Base-by-base conservation (phyloP, 495 filamentous ascomycete species). In the Thermothielavioides terrestris region DNA sequence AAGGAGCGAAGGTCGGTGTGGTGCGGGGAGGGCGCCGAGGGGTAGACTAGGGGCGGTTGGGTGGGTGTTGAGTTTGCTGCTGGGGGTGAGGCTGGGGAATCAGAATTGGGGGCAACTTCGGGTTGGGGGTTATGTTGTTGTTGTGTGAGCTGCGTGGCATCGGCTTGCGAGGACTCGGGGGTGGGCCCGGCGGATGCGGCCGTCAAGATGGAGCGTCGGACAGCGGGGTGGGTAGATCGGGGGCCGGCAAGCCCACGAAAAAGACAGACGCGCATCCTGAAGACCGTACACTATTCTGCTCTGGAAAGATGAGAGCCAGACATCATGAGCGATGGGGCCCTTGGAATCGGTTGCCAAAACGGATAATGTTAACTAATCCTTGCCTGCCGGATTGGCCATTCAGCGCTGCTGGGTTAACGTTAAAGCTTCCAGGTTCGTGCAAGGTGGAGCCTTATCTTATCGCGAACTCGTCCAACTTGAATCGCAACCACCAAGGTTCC, bases 1-100 rank as follows among this genome's bases (percentile, higher is more conserved):
- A 92, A 96, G 14, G 84, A 79, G 4, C 71, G 56, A 12, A 90
- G 75, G 66, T 83, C 75, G 60, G 78, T 62, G 67, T 95, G 88
- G 49, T 77, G 66, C 49, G 66, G 58, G 47, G 72, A 72, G 26
- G 69, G 64, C 27, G 66, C 45, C 2, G 59, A 71, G 49, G 66
- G 78, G 55, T 69, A 74, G 51, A 56, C 68, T 57, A 65, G 68
- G 42, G 30, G 12, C 12, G 37, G 34, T 31, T 17, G 17, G 25
- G 25, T 12, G 43, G 50, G 35, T 42, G 10, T 2, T 18, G 32
- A 17, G 11, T 44, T 15, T 20, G 46, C 10, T n/a, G 31, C 9
- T 22, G 49, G 15, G 34, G 14, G 25, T 31, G 23, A 4, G 37
- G 18, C 21, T 1, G 18, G 35, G 6, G 20, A 18, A 17, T n/a